phyloP scores from a whole-genome alignment of 2,329 filamentous ascomycete genomes.

The Colletotrichum sp. region DNA sequence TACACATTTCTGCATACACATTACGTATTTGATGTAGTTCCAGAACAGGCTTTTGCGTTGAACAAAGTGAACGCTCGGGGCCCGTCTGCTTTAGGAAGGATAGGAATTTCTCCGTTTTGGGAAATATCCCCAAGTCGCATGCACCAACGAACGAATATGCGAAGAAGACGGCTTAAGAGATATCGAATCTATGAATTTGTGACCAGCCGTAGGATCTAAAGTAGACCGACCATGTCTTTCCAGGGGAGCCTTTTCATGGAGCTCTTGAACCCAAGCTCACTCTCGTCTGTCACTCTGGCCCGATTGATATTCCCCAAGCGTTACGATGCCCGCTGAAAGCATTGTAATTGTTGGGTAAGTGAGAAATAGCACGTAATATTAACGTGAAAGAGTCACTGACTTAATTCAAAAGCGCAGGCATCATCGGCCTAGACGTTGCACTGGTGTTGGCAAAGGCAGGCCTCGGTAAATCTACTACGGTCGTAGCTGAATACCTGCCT shows the following conservation, averaged over 20 bases:
- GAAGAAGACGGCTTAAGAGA: neutral
- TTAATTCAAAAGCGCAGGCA: constrained; percentile 34
- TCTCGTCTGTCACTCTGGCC: neutral
- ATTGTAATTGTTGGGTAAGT: constrained; percentile 30
- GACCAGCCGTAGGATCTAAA: neutral
- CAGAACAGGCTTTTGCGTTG: neutral
- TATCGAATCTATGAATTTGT: neutral
- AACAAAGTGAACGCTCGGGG: neutral
- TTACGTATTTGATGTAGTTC: neutral
- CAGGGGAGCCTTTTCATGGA: accelerated
- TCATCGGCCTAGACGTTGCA: constrained; percentile 44
- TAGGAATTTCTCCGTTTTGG: neutral
- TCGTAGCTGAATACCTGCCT: constrained; percentile 45
- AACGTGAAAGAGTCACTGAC: neutral
- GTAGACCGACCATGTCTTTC: neutral
- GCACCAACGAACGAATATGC: neutral
- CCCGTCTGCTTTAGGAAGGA: neutral
- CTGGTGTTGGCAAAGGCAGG: constrained; percentile 39
- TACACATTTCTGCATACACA: neutral
- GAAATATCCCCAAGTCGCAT: neutral
- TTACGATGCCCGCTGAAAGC: neutral
- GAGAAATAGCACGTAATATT: neutral
- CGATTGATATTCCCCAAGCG: neutral
- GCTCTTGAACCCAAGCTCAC: neutral
- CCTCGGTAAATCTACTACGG: constrained; percentile 34